Conservation (phyloP, 176 grass and related monocot genomes). For the Eremochloa ophiuroides region DNA sequence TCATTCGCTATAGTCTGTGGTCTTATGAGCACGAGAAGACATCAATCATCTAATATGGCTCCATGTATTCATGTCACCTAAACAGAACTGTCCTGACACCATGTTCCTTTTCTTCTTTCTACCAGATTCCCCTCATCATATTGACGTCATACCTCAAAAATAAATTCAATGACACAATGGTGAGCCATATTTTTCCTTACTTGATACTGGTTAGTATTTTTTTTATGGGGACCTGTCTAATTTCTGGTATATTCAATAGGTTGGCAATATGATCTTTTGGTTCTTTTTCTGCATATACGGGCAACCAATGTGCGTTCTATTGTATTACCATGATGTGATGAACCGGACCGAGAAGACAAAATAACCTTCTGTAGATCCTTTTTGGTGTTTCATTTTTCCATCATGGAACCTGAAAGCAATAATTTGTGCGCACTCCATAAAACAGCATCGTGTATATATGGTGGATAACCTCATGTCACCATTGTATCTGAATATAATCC, state of each 20-base stretch:
- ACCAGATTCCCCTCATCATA: conserved; percentile 82
- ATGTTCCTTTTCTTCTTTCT: conserved; percentile 3
- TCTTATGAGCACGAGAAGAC: not conserved
- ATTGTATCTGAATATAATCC: conserved; percentile 27
- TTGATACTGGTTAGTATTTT: not conserved
- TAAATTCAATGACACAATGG: conserved; percentile 89
- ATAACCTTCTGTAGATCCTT: not conserved
- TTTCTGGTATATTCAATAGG: conserved; percentile 36
- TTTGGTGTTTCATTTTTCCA: not conserved
- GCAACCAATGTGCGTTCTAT: conserved; percentile 89
- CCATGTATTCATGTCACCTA: not conserved
- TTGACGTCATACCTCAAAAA: conserved; percentile 82
- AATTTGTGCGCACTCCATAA: not conserved
- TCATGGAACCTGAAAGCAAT: conserved; percentile 25
- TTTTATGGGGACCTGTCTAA: conserved; percentile 22
- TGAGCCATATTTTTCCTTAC: conserved; percentile 23
- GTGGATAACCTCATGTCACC: not conserved
- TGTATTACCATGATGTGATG: conserved; percentile 99
- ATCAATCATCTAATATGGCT: not conserved
- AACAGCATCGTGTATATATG: not conserved
- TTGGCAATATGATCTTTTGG: conserved; percentile 99
- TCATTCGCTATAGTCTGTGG: not conserved
- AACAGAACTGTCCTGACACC: not conserved
- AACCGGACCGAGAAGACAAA: conserved; percentile 54
- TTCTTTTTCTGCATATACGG: conserved; percentile 97